Conservation (phyloP, 345 rosid species). For the Gynandropsis gynandra region DNA sequence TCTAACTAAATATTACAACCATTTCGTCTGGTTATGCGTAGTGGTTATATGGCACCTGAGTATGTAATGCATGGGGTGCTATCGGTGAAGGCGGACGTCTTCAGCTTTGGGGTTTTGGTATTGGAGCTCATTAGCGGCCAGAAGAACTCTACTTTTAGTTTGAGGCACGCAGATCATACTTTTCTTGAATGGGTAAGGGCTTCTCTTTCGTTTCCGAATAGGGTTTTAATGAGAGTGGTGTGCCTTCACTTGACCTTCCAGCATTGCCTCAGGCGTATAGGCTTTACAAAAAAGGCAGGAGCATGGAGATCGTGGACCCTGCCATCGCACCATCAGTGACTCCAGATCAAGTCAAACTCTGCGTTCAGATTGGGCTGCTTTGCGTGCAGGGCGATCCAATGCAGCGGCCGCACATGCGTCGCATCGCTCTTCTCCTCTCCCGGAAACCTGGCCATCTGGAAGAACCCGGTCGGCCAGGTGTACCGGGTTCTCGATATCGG, state of each 20-base stretch:
- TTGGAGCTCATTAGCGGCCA: constrained; percentile 68
- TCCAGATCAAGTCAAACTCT: constrained; percentile 48
- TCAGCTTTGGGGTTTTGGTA: constrained; percentile 81
- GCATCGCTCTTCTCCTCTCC: constrained; percentile 61
- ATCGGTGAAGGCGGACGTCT: constrained; percentile 68
- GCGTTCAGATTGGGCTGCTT: constrained; percentile 71
- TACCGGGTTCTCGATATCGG: constrained; percentile 59
- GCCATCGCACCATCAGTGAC: constrained; percentile 37
- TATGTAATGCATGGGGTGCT: constrained; percentile 63
- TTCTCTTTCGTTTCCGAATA: no score
- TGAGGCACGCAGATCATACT: constrained; percentile 32
- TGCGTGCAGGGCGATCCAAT: constrained; percentile 83
- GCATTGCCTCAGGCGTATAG: constrained; percentile 46
- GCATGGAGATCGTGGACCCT: constrained; percentile 58
- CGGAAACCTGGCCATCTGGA: constrained; percentile 51
- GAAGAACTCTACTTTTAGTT: constrained; percentile 39
- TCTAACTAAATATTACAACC: no score
- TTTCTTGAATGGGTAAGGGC: constrained; percentile 76
- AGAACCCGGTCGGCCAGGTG: constrained; percentile 63
- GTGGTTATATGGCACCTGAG: constrained; percentile 91
- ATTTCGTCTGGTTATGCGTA: no score
- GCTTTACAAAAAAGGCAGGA: constrained; percentile 43
- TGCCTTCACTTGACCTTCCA: neutral
- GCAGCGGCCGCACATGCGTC: constrained; percentile 55
- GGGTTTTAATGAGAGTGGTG: no score